A percentile compares a stretch with the other conserved stretches of the same genome.
Conservation (phyloP, 2,329 filamentous ascomycete genomes). For the Paecilomyces formosus region DNA sequence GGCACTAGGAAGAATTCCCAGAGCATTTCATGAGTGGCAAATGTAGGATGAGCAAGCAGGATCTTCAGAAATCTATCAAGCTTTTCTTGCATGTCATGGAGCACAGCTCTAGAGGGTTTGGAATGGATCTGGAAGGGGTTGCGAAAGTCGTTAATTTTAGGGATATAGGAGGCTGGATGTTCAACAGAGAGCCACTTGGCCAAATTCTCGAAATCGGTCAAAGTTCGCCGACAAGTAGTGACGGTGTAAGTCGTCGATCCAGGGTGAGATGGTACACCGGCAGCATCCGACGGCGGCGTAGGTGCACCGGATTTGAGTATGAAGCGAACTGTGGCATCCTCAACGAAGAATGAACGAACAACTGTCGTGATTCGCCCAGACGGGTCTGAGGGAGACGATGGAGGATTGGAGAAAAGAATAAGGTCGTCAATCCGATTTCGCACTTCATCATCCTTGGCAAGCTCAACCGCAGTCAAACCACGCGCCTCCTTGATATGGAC, state of each 20-base stretch:
- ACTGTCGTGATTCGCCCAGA: conserved; percentile 86
- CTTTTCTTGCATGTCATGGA: conserved; percentile 79
- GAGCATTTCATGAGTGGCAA: conserved; percentile 90
- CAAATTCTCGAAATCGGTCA: conserved; percentile 86
- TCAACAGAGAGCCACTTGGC: conserved; percentile 76
- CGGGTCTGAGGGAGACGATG: conserved; percentile 44
- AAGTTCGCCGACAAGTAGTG: conserved; percentile 82
- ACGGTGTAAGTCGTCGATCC: conserved; percentile 72
- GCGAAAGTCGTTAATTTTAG: conserved; percentile 65
- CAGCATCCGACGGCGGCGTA: conserved; percentile 29
- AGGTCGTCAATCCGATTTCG: conserved; percentile 94
- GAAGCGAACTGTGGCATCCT: conserved; percentile 86
- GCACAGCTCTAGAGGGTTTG: conserved; percentile 75
- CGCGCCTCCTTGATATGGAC: conserved; percentile 74
- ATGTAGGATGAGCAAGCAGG: conserved; percentile 80
- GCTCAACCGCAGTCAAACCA: conserved; percentile 86
- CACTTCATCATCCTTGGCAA: conserved; percentile 96
- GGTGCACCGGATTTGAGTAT: conserved; percentile 91
- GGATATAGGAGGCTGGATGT: conserved; percentile 93
- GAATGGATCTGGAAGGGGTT: conserved; percentile 91
- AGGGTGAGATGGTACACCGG: conserved; percentile 44
- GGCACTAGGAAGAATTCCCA: conserved; percentile 99
- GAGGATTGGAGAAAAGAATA: conserved; percentile 66
- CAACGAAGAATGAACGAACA: conserved; percentile 92
- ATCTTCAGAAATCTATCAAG: conserved; percentile 85